phyloP scores from a whole-genome alignment of 345 rosid species.

The Capsella bursapastoris region DNA sequence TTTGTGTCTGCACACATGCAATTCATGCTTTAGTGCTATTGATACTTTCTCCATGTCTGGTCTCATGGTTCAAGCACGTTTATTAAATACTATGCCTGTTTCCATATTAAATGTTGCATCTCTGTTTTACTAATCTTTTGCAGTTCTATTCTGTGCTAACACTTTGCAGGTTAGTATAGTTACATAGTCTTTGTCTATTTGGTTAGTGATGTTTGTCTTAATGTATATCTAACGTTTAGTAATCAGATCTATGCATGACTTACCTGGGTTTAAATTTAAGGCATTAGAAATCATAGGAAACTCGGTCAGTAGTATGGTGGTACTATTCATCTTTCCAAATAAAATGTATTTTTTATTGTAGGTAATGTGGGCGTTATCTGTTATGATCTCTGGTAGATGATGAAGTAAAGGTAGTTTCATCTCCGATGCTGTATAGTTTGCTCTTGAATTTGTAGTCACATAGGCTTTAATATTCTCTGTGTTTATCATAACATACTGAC shows the following conservation, averaged over 20 bases:
- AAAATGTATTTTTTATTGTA: conserved; percentile 95
- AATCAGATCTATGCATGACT: neutral
- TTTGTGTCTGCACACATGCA: conserved; percentile 15
- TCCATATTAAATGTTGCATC: neutral
- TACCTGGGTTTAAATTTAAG: conserved; percentile 1
- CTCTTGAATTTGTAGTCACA: conserved; percentile 44
- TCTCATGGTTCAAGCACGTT: conserved; percentile 1
- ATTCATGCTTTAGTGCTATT: neutral
- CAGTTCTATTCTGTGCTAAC: conserved; percentile 36
- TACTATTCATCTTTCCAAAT: conserved; percentile 77
- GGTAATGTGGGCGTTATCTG: conserved; percentile 98
- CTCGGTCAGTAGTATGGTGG: conserved; percentile 56
- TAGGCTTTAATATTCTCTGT: conserved; percentile 25
- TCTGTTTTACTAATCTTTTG: conserved; percentile 25
- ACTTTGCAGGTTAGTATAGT: conserved; percentile 2
- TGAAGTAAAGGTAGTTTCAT: conserved; percentile 98
- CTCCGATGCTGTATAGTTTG: conserved; percentile 50
- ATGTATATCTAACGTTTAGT: conserved; percentile 15
- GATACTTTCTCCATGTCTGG: conserved; percentile 4
- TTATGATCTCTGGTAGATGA: conserved; percentile 98
- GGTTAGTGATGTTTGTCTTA: conserved; percentile 3
- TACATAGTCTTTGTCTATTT: conserved; percentile 10
- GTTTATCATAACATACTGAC: conserved; percentile 35
- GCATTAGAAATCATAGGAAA: conserved; percentile 48
- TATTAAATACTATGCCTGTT: conserved; percentile 6